Percentiles rank a stretch among this genome's conserved stretches.
Evolutionary conservation across 768 basidiomycete species (phyloP).

Genomic region (Gloeostereum incarnatum): DNA sequence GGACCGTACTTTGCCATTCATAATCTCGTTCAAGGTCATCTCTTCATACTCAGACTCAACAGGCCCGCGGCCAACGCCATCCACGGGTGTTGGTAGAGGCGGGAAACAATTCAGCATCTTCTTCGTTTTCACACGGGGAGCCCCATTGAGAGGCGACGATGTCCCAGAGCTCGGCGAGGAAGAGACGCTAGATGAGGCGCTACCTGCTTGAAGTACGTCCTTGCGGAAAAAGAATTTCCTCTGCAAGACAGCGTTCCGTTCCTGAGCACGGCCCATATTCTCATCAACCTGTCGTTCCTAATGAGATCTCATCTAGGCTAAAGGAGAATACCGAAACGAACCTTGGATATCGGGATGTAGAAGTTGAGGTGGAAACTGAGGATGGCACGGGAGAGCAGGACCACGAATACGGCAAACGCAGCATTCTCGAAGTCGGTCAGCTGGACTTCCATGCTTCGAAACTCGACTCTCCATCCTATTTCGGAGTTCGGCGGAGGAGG

Average conservation of each 20-base stretch:
- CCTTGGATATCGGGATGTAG: conserved; percentile 97
- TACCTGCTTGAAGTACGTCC: conserved; percentile 60
- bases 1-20: conserved; percentile 75
- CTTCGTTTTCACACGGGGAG: conserved; percentile 43
- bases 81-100: conserved; percentile 40
- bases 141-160: conserved; percentile 24
- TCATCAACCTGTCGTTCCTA: conserved; percentile 69
- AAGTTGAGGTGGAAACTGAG: conserved; percentile 87
- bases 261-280: conserved; percentile 90
- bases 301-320: not conserved
- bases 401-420: conserved; percentile 90
- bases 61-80: conserved; percentile 29
- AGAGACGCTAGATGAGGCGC: conserved; percentile 29
- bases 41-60: conserved; percentile 85
- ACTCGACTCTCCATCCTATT: conserved; percentile 98
- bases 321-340: conserved; percentile 16
- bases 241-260: conserved; percentile 63
- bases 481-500: conserved; percentile 88
- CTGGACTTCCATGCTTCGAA: conserved; percentile 98
- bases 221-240: conserved; percentile 88
- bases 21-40: conserved; percentile 87
- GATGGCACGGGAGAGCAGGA: conserved; percentile 90
- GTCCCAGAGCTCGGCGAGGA: conserved; percentile 36
- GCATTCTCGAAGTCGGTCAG: conserved; percentile 99
- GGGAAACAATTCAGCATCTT: conserved; percentile 69